Percentiles rank a stretch among this genome's conserved stretches.
Evolutionary conservation across 148 eudicot genomes (phyloP).

Genomic region (Rhododendron ferrugineum): DNA sequence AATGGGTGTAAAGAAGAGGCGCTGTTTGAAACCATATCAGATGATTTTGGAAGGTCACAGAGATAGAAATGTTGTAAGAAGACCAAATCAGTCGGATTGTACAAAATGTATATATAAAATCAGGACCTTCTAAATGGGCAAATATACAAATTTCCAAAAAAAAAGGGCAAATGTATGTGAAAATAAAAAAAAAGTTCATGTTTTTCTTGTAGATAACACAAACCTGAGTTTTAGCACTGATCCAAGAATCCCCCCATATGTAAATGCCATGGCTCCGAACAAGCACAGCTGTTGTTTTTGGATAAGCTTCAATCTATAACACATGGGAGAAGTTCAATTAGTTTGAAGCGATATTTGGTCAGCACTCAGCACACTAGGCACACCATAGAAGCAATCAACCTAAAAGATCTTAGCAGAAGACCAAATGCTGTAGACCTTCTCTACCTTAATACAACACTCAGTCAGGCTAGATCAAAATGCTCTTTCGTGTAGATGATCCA

Average conservation of each 20-base stretch:
- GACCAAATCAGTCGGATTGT: neutral
- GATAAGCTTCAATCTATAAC: slow-evolving; percentile 88
- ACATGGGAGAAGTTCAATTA: slow-evolving; percentile 4
- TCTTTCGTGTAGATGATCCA: neutral
- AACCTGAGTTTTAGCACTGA: slow-evolving; percentile 98
- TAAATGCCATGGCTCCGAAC: slow-evolving; percentile 95
- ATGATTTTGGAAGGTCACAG: neutral
- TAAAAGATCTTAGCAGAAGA: neutral
- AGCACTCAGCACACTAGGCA: neutral
- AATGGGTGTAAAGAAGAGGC: neutral
- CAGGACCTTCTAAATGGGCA: neutral
- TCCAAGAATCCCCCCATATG: slow-evolving; percentile 98
- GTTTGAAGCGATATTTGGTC: neutral
- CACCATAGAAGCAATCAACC: neutral
- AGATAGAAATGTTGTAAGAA: neutral
- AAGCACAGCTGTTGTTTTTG: slow-evolving; percentile 93
- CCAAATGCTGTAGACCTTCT: neutral
- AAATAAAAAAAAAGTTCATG: neutral
- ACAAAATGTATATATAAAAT: neutral
- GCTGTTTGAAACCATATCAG: neutral
- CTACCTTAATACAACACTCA: neutral
- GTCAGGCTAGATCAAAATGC: neutral
- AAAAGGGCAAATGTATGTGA: neutral
- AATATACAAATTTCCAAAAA: too few species aligned
- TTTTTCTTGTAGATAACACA: slow-evolving; percentile 6